These are phyloP conservation scores for Sporothrix humicola DNA, from an alignment of 2,329 filamentous ascomycete genomes.

Conservation along the genomic window DNA sequence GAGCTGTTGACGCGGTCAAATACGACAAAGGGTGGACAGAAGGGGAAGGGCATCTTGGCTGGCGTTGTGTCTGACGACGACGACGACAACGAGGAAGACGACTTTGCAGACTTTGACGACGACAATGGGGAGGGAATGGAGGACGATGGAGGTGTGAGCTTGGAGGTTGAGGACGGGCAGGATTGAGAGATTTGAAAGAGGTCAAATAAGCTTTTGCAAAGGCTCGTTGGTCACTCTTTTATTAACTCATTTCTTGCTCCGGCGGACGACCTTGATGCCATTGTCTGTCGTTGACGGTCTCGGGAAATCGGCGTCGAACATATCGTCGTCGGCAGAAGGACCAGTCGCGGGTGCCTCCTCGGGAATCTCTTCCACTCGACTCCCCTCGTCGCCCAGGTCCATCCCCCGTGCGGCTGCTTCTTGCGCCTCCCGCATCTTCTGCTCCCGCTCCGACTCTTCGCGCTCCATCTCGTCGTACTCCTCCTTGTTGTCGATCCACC, in stretches of 20 bases:
- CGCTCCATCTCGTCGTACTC: slow-evolving; percentile 82
- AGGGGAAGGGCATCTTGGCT: slow-evolving; percentile 47
- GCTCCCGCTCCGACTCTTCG: slow-evolving; percentile 75
- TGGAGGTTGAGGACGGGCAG: slow-evolving; percentile 14
- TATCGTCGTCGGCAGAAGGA: slow-evolving; percentile 51
- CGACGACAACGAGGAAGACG: slow-evolving; percentile 49
- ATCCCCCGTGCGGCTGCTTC: slow-evolving; percentile 44
- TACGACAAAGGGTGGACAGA: slow-evolving; percentile 33
- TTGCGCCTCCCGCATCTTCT: slow-evolving; percentile 56
- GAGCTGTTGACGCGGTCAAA: slow-evolving; percentile 42
- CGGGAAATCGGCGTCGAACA: slow-evolving; percentile 37
- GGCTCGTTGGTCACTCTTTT: too few species aligned
- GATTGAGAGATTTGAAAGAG: neutral
- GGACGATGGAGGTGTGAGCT: slow-evolving; percentile 8
- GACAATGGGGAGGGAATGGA: slow-evolving; percentile 46
- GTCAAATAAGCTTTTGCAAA: neutral
- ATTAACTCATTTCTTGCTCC: slow-evolving; percentile 52
- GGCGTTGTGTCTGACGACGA: slow-evolving; percentile 55
- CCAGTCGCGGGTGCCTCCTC: slow-evolving; percentile 25
- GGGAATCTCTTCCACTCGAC: slow-evolving; percentile 52
- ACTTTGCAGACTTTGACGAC: neutral
- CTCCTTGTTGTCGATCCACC: slow-evolving; percentile 91
- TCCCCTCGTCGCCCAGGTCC: slow-evolving; percentile 45
- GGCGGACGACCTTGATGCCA: slow-evolving; percentile 75
- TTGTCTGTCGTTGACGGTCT: slow-evolving; percentile 44